A percentile compares a stretch with the other conserved stretches of the same genome.
These are phyloP conservation scores for Cladosporium austrohemisphaericum DNA, from an alignment of 2,329 filamentous ascomycete species.

Conservation along the genomic window DNA sequence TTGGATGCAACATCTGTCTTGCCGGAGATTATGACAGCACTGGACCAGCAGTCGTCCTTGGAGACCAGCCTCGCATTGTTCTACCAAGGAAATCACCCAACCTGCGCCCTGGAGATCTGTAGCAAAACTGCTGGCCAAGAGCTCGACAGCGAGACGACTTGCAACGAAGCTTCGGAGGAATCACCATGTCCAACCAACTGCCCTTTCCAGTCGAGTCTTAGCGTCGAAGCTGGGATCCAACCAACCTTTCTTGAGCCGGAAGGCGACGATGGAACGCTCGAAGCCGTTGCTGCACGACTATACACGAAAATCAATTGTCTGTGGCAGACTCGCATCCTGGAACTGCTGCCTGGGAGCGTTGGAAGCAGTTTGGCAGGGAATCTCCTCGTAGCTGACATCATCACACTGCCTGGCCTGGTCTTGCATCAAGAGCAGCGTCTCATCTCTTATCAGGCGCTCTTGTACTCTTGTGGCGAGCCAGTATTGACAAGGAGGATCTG, in stretches of 20 bases:
- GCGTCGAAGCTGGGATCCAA: background rate
- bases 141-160: too few relatives aligned
- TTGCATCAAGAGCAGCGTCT: background rate
- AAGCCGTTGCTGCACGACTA: background rate
- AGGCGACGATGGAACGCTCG: background rate
- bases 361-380: background rate
- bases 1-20: too few relatives aligned
- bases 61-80: too few relatives aligned
- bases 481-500: background rate
- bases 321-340: background rate
- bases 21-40: too few relatives aligned
- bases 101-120: too few relatives aligned
- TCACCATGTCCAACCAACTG: background rate
- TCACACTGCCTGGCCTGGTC: background rate
- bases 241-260: background rate
- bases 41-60: too few relatives aligned
- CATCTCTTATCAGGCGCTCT: background rate
- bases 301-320: background rate
- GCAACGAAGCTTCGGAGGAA: too few relatives aligned
- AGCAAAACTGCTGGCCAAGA: background rate
- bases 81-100: too few relatives aligned
- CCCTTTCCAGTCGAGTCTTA: background rate
- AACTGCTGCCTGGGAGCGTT: background rate
- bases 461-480: background rate
- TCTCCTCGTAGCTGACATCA: background rate